These are phyloP conservation scores for Tetrahymena borealis DNA, from an alignment of 73 alveolate species.

Conservation along the genomic window DNA sequence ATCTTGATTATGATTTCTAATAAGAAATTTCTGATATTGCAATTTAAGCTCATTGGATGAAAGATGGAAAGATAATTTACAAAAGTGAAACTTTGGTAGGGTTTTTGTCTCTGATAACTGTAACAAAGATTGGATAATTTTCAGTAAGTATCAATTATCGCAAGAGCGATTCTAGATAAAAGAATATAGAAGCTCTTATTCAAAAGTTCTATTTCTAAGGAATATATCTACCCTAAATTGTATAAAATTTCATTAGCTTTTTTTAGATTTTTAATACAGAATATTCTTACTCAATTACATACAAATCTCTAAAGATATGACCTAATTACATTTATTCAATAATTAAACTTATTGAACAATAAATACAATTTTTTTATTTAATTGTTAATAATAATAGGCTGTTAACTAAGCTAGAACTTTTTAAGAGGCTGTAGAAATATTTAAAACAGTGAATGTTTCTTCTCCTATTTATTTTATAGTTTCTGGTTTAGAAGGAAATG, in stretches of 20 bases:
- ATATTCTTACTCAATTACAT: not conserved
- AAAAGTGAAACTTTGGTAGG: not conserved
- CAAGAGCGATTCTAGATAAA: not conserved
- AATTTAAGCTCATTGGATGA: not conserved
- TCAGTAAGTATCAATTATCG: not conserved
- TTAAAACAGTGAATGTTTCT: not conserved
- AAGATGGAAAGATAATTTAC: not conserved
- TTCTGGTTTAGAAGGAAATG: not conserved
- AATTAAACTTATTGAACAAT: not conserved
- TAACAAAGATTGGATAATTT: not conserved
- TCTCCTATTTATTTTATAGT: not conserved
- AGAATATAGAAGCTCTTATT: not conserved
- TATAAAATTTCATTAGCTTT: not conserved
- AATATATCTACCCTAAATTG: not conserved
- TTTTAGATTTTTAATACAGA: not conserved
- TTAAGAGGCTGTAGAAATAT: not conserved
- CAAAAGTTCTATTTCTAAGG: not conserved
- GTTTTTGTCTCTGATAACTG: not conserved
- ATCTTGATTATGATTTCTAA: not conserved
- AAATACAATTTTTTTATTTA: not conserved
- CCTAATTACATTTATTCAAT: not conserved
- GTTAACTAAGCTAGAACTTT: not conserved
- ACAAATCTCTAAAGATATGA: not conserved
- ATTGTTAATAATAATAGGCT: not conserved
- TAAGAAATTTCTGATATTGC: not conserved